Evolutionary conservation across 176 grass and related monocot species (phyloP), one percentile per base, ranked within the genome.

Genomic region (Pontederia crassipes): DNA sequence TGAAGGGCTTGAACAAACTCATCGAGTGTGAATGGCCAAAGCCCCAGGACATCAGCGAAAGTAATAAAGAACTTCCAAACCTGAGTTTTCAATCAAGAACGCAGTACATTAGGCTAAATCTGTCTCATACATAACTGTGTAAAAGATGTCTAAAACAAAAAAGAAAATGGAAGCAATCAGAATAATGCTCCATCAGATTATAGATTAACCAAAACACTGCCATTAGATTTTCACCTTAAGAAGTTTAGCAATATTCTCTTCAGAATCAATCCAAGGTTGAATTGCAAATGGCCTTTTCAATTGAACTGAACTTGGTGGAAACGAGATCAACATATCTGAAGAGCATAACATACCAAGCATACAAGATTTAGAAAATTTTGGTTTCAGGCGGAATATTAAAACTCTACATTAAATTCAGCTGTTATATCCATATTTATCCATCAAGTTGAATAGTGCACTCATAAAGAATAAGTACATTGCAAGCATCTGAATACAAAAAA

Each of bases 21-120:
- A 57, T 98, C 87, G 78, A 92, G 79, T 74, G 84, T 98, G 76
- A 88, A 81, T 48, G 84, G 68, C 81, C 79, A 98, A 78, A 98
- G 87, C 47, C 82, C 87, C 12, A 98, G 81, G 61, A 92, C 70
- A 85, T 92, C 93, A 59, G 87, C 77, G 76, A 98, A 98, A 64
- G 87, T 92, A 77, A 88, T 79, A 52, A 91, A 88, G 73, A 98
- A 98, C 78, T 98, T 88, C 93, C 93, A 98, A 59, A 91, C 87
- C 93, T 98, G 74, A 56, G 55, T 64, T 54, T 61, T 14, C 54
- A 81, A 57, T 67, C 61, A 67, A 75, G 11, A 48, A 57, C 26
- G 71, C 58, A 81, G 32, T 40, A 3, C 32, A 7, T 40, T 40
- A 40, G 32, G 32, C 2, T 35, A 35, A 35, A 35, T 35, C 29